Base-by-base conservation (phyloP, 2,329 filamentous ascomycete species). In the Bertia moriformis region DNA sequence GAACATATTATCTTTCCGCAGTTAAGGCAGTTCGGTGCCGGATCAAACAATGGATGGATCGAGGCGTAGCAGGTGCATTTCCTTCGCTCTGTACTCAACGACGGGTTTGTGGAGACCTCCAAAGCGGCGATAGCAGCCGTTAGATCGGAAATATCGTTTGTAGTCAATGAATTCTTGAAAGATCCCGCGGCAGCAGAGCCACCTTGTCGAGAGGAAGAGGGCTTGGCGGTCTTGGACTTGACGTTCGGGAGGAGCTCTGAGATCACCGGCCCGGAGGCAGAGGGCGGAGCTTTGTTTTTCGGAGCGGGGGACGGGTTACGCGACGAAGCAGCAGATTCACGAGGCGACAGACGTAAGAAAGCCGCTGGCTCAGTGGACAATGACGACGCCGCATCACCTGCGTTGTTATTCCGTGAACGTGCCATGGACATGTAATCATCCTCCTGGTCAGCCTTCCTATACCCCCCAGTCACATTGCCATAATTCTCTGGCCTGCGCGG, bases 241-340 rank as follows among this genome's bases (percentile, higher is more conserved):
- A 70, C 60, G 55, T 78, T 78, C 5, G 61, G 67, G 17, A 69
- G 63, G 19, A 70, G 64, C 44, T 96, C 89, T 0, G 85, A 91
- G 40, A 94, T 85, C 29, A 95, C 62, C 14, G 79, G 78, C 1
- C 89, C 89, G 0, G 78, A 69, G 7, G 82, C 81, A 2, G 82
- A 83, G 2, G 76, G 75, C 2, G 76, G 74, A 3, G 64, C 57
- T 46, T 66, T 79, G 24, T 67, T 56, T 39, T 65, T 45, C 32
- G 53, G 57, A 14, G 41, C 43, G 44, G 58, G 47, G 45, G 57
- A 48, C 17, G 55, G 41, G 45, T 48, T 48, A 40, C 61, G 61
- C 48, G 58, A 18, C 55, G 52, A 53, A 20, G 61, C 52, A 50
- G 68, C 58, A 53, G 60, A 66, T n/a, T n/a, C n/a, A n/a, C n/a